Evolutionary conservation across 1,284 basidiomycete genomes (phyloP), one percentile per base, ranked within the genome.

Genomic region (Coniophora puteana): DNA sequence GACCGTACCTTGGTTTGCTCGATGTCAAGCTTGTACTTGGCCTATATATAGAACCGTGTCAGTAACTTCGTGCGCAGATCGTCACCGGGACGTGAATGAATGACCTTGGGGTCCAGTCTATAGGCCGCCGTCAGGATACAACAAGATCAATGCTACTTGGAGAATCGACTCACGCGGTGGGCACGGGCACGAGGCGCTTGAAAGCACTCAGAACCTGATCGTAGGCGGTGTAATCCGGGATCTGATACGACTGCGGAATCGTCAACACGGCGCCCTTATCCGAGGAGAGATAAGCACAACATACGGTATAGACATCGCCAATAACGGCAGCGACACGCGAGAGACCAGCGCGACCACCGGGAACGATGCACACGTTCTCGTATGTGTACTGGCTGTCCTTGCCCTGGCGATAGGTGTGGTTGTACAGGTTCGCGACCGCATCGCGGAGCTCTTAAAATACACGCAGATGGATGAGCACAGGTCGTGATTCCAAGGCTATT

Each of bases 281-380:
- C 31, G 3, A 32, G 30, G 18, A 14, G 18, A 33, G 22, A 29
- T 31, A 30, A 16, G 14, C 10, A 33, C 31, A 10, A 61, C 74
- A 44, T 52, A 83, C 82, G 29, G 78, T 83, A 48, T 85, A 90
- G 37, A 91, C 88, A 56, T 90, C 84, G 26, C 88, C 84, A 43
- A 96, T 80, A 38, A 95, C 92, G 13, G 90, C 88, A 14, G 91
- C 91, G n/a, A 96, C 76, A 45, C 93, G 82, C 13, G 89, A 88
- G 50, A 97, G 73, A 11, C 93, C 93, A 2, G 92, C 74, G 33
- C 92, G 82, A 7, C 93, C 93, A 39, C 92, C 93, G 20, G 93
- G 92, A 5, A 93, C 90, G 51, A 93, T 91, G 56, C 90, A 92
- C 10, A 89, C 83, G 57, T 96, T 96, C 65, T 93, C 90, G 50